These are phyloP conservation scores for Tetraselmis chui DNA, from an alignment of 139 green algal species.

Conservation along the genomic window DNA sequence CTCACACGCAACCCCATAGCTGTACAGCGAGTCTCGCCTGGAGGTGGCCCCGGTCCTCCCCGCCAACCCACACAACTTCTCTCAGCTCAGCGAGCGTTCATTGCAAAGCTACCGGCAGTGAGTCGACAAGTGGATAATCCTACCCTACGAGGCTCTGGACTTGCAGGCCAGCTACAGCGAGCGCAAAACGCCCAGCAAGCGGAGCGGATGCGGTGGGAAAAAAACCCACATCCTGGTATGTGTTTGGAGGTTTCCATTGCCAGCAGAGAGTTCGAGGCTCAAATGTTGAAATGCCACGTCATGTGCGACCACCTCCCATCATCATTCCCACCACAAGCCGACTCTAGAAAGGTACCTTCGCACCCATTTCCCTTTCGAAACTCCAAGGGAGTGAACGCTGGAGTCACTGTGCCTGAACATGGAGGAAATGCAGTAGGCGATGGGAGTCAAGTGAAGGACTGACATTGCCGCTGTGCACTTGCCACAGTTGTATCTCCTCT, in stretches of 20 bases:
- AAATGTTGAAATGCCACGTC: neutral
- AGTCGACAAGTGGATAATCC: neutral
- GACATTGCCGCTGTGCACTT: neutral
- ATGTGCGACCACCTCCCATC: neutral
- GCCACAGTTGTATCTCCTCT: neutral
- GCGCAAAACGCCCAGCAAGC: neutral
- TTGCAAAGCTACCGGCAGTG: neutral
- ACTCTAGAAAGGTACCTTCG: neutral
- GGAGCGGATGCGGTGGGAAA: neutral
- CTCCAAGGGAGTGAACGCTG: too few relatives aligned
- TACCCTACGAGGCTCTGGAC: neutral
- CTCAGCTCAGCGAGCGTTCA: neutral
- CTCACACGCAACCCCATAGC: too few relatives aligned
- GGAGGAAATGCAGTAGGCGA: too few relatives aligned
- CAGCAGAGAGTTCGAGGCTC: neutral
- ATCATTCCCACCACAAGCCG: neutral
- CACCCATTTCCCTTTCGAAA: neutral
- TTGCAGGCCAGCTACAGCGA: neutral
- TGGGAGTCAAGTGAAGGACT: neutral
- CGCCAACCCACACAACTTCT: neutral
- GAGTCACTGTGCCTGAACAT: too few relatives aligned
- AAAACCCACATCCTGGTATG: neutral
- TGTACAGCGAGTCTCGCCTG: neutral
- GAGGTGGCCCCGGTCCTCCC: neutral
- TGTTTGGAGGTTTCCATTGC: neutral